These are phyloP conservation scores for Hanseniaspora taiwanica DNA, from an alignment of 805 yeast genomes.

Conservation along the genomic window DNA sequence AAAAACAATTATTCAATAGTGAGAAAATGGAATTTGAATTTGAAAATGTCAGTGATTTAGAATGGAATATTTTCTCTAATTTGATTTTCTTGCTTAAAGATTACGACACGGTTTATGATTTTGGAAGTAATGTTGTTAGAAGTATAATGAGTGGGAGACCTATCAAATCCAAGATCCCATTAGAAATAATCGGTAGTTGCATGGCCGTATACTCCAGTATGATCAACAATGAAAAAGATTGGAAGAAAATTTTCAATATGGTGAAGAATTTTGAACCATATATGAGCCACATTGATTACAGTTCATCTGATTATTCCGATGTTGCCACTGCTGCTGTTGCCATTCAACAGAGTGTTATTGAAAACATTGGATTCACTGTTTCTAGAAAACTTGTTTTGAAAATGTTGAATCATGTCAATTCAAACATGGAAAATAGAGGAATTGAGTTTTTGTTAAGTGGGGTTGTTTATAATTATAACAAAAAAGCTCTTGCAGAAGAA, in stretches of 20 bases:
- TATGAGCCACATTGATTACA: constrained; percentile 19
- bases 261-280: constrained; percentile 38
- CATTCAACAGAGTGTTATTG: constrained; percentile 42
- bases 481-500: background rate
- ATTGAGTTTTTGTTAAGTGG: constrained; percentile 51
- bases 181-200: constrained; percentile 32
- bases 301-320: constrained; percentile 7
- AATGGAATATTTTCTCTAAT: constrained; percentile 15
- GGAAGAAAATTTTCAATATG: constrained; percentile 44
- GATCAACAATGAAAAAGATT: constrained; percentile 29
- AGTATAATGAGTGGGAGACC: constrained; percentile 38
- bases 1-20: background rate
- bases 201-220: constrained; percentile 27
- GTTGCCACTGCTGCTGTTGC: constrained; percentile 15
- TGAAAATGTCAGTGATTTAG: constrained; percentile 25
- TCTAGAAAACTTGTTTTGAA: constrained; percentile 35
- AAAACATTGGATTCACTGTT: constrained; percentile 38
- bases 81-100: constrained; percentile 13
- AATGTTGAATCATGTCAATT: constrained; percentile 41
- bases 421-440: constrained; percentile 40
- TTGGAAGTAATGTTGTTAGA: constrained; percentile 33
- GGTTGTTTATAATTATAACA: constrained; percentile 22
- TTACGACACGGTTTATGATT: constrained; percentile 10
- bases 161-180: constrained; percentile 33
- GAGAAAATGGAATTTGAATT: constrained; percentile 3